Conservation (phyloP, 2,329 filamentous ascomycete species). For the Metarhizium brunneum region DNA sequence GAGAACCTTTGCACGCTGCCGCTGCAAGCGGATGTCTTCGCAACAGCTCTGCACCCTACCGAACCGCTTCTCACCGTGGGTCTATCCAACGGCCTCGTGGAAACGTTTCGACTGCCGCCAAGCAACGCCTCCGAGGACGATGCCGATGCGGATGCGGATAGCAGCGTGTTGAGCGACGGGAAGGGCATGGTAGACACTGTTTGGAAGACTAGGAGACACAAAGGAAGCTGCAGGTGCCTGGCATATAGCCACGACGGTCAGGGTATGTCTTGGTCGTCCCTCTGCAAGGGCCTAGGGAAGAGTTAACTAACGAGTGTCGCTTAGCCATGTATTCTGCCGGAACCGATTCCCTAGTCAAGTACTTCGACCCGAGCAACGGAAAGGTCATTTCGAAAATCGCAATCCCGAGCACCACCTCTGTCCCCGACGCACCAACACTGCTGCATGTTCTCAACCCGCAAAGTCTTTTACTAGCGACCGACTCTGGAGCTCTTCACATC, state of each 20-base stretch:
- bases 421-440: conserved; percentile 66
- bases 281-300: background rate
- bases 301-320: conserved; percentile 9
- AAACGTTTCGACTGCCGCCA: conserved; percentile 66
- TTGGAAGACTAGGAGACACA: conserved; percentile 85
- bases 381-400: conserved; percentile 73
- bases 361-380: conserved; percentile 49
- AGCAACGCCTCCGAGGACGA: conserved; percentile 42
- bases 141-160: conserved; percentile 36
- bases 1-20: conserved; percentile 89
- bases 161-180: conserved; percentile 47
- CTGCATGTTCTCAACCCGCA: conserved; percentile 80
- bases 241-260: conserved; percentile 71
- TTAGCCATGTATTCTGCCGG: conserved; percentile 55
- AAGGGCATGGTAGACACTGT: conserved; percentile 69
- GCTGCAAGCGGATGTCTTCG: conserved; percentile 76
- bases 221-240: conserved; percentile 82
- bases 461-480: conserved; percentile 79
- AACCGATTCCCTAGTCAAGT: conserved; percentile 48
- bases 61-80: conserved; percentile 82
- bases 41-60: conserved; percentile 76
- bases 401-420: conserved; percentile 50
- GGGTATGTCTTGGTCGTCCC: conserved; percentile 35
- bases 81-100: conserved; percentile 74
- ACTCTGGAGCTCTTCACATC: conserved; percentile 81